These are phyloP conservation scores for Sarocladium strictum DNA, from an alignment of 2,329 filamentous ascomycete genomes.

Conservation along the genomic window DNA sequence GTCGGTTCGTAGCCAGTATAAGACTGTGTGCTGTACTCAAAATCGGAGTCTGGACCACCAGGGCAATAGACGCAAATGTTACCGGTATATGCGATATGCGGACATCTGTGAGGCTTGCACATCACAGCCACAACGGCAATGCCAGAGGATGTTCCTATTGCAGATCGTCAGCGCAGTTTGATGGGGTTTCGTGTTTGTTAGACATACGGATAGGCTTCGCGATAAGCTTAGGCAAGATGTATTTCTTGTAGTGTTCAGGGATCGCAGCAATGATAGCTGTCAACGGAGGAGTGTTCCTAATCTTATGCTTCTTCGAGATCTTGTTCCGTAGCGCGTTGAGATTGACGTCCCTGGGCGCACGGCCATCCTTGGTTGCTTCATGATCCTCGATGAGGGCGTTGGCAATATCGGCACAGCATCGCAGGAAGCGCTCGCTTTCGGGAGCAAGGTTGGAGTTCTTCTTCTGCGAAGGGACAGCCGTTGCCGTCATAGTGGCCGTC, in stretches of 20 bases:
- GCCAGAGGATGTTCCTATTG: slow-evolving; percentile 80
- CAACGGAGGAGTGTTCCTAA: slow-evolving; percentile 81
- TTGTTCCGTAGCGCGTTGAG: slow-evolving; percentile 83
- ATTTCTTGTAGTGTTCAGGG: slow-evolving; percentile 99
- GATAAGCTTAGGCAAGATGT: slow-evolving; percentile 91
- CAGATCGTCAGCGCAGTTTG: not conserved
- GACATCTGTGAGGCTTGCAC: slow-evolving; percentile 98
- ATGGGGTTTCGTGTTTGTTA: too few relatives aligned
- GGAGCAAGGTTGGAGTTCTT: slow-evolving; percentile 69
- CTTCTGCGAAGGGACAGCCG: slow-evolving; percentile 63
- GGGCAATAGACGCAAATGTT: slow-evolving; percentile 99
- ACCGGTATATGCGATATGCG: slow-evolving; percentile 95
- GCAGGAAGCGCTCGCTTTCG: slow-evolving; percentile 90
- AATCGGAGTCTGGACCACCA: slow-evolving; percentile 94
- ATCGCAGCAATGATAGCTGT: slow-evolving; percentile 97
- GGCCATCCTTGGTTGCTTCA: slow-evolving; percentile 70
- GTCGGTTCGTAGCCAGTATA: slow-evolving; percentile 99
- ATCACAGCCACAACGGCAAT: slow-evolving; percentile 98
- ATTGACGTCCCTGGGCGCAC: slow-evolving; percentile 80
- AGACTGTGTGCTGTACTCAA: slow-evolving; percentile 98
- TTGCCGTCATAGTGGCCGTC: slow-evolving; percentile 61
- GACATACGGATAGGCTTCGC: slow-evolving; percentile 82
- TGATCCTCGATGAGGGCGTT: slow-evolving; percentile 92
- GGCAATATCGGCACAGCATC: slow-evolving; percentile 92
- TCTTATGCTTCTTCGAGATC: slow-evolving; percentile 85